Conservation (phyloP, 352 stramenopile species). For the Phytophthora ohioensis region DNA sequence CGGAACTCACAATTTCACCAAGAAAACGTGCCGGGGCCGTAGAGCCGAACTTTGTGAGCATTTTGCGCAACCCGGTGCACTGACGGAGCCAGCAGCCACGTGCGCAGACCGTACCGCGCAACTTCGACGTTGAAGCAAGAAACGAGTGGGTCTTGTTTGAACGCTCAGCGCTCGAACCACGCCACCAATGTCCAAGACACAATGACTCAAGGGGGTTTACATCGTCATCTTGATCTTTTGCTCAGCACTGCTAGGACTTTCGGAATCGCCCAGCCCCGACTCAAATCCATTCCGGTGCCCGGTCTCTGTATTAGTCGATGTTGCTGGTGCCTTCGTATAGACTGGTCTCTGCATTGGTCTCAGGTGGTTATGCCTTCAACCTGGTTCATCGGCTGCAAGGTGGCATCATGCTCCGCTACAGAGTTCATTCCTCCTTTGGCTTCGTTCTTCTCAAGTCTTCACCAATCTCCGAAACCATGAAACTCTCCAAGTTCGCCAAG, state of each 20-base stretch:
- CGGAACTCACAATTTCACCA: no score
- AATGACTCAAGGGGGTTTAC: no score
- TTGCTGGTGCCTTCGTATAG: conserved; percentile 8
- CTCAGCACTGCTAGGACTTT: no score
- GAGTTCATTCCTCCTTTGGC: conserved; percentile 36
- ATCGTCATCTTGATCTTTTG: no score
- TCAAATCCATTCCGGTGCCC: conserved; percentile 18
- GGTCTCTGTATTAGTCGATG: conserved; percentile 31
- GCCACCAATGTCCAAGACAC: no score
- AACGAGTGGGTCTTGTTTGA: no score
- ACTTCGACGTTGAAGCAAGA: conserved; percentile 27
- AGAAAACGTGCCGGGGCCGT: no score
- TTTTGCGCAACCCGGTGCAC: conserved; percentile 16
- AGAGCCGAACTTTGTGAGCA: no score
- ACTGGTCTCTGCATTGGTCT: conserved; percentile 32
- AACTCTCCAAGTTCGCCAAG: conserved; percentile 49
- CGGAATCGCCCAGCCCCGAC: neutral
- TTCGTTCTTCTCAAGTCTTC: conserved; percentile 6
- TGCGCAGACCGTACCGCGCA: neutral
- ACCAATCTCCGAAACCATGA: conserved; percentile 19
- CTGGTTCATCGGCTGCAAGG: neutral
- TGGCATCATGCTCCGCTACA: neutral
- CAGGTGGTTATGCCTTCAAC: conserved; percentile 29
- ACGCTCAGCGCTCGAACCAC: no score
- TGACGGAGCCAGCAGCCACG: conserved; percentile 13